These are phyloP conservation scores for Lophiostoma macrostomum DNA, from an alignment of 495 filamentous ascomycete genomes.

Conservation along the genomic window DNA sequence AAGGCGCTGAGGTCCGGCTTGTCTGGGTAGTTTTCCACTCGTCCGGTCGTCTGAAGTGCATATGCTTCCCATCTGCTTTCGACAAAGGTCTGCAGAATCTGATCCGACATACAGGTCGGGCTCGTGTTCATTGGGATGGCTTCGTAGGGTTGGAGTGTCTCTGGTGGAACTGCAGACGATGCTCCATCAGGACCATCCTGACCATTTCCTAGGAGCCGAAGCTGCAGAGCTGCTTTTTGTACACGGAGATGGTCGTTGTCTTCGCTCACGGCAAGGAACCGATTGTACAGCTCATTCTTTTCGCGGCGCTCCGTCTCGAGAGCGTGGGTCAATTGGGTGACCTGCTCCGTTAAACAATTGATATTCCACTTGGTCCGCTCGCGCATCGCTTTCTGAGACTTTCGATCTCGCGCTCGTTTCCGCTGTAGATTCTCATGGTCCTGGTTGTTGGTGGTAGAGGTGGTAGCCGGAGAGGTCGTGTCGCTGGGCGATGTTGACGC, in stretches of 20 bases:
- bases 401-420: conserved; percentile 14
- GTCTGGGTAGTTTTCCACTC: conserved; percentile 4
- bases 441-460: not conserved
- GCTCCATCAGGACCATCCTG: conserved; percentile 3
- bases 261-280: conserved; percentile 16
- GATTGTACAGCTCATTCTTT: conserved; percentile 15
- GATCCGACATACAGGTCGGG: conserved; percentile 13
- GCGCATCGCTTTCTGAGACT: conserved; percentile 17
- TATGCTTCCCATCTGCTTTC: conserved; percentile 12
- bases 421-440: conserved; percentile 10
- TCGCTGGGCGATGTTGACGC: conserved; percentile 11
- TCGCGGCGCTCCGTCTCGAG: conserved; percentile 8
- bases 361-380: conserved; percentile 20
- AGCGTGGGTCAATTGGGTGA: conserved; percentile 11
- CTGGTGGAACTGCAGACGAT: not conserved
- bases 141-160: conserved; percentile 8
- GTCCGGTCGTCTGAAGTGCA: not conserved
- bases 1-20: conserved; percentile 12
- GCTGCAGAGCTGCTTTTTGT: conserved; percentile 20
- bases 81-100: conserved; percentile 21
- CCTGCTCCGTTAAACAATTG: conserved; percentile 11
- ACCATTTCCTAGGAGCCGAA: conserved; percentile 10
- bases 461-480: conserved; percentile 13
- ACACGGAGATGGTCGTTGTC: conserved; percentile 20
- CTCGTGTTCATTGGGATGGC: conserved; percentile 14